Evolutionary conservation across 179 eudicot species (phyloP).

Genomic region (Amaranthus tricolor): DNA sequence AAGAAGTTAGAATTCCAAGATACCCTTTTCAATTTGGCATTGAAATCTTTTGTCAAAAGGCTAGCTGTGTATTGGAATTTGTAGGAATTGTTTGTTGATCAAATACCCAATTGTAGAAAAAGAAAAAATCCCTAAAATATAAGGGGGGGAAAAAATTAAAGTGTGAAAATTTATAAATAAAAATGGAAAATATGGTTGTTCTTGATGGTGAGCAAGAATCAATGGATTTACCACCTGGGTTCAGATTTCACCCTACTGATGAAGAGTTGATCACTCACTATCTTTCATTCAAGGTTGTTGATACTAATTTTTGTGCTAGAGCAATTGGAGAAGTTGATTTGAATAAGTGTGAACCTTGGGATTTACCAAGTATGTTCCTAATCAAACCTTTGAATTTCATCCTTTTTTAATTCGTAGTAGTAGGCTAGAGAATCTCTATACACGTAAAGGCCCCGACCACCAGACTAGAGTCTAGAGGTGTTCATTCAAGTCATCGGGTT

Average conservation of each 20-base stretch:
- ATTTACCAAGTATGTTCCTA: conserved; percentile 41
- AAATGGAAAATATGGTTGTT: conserved; percentile 38
- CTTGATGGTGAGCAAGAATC: conserved; percentile 27
- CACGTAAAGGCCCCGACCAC: too few relatives aligned
- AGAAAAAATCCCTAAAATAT: conserved; percentile 16
- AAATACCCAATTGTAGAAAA: conserved; percentile 28
- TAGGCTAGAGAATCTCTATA: too few relatives aligned
- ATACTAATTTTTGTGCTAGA: conserved; percentile 33
- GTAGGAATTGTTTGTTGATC: conserved; percentile 31
- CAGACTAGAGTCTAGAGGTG: too few relatives aligned
- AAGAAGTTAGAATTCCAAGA: conserved; percentile 24
- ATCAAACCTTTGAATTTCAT: neutral
- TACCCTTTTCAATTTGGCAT: conserved; percentile 22
- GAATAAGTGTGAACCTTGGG: conserved; percentile 57
- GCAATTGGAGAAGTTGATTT: conserved; percentile 55
- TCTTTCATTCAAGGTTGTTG: conserved; percentile 32
- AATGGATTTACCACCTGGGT: conserved; percentile 53
- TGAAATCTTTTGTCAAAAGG: neutral
- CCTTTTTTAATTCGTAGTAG: neutral
- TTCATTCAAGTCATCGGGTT: too few relatives aligned
- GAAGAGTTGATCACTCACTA: conserved; percentile 53
- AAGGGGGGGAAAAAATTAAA: neutral
- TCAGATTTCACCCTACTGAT: conserved; percentile 49
- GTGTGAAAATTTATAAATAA: neutral
- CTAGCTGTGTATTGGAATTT: conserved; percentile 31